Conservation (phyloP, 805 yeast species). For the Candida pseudoglaebosa region DNA sequence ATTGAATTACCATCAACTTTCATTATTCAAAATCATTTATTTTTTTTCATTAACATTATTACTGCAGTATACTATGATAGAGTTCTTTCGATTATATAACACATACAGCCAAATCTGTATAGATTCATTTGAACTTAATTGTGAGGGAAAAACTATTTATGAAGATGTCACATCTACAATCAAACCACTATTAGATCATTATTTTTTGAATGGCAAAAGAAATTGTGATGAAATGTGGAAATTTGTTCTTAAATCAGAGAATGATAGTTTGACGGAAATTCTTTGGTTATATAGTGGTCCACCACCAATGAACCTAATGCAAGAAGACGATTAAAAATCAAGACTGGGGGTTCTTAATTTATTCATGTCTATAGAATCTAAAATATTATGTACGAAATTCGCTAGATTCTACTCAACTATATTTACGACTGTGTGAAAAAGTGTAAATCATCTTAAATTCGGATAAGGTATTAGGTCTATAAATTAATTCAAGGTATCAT, state of each 20-base stretch:
- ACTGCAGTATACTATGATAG: conserved; percentile 1
- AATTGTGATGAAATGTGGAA: conserved; percentile 7
- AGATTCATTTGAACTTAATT: conserved; percentile 1
- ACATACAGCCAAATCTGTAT: conserved; percentile 1
- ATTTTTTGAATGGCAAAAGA: neutral
- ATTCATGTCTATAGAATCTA: neutral
- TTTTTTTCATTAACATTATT: neutral
- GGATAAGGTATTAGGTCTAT: neutral
- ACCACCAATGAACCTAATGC: neutral
- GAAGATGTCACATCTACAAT: conserved; percentile 4
- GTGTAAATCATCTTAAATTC: neutral
- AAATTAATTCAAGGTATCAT: too few relatives aligned
- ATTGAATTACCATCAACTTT: conserved; percentile 1
- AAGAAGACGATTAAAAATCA: neutral
- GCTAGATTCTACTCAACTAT: neutral
- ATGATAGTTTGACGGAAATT: conserved; percentile 5
- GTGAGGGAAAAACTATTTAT: neutral
- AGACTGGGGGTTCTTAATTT: neutral
- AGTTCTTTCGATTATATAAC: conserved; percentile 7
- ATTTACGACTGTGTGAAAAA: neutral
- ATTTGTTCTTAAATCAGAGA: conserved; percentile 6
- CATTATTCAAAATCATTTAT: neutral
- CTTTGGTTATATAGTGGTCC: neutral
- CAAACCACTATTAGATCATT: conserved; percentile 4
- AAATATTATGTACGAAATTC: too few relatives aligned